These are phyloP conservation scores for Cornus controversa DNA, from an alignment of 148 eudicot genomes.

Conservation along the genomic window DNA sequence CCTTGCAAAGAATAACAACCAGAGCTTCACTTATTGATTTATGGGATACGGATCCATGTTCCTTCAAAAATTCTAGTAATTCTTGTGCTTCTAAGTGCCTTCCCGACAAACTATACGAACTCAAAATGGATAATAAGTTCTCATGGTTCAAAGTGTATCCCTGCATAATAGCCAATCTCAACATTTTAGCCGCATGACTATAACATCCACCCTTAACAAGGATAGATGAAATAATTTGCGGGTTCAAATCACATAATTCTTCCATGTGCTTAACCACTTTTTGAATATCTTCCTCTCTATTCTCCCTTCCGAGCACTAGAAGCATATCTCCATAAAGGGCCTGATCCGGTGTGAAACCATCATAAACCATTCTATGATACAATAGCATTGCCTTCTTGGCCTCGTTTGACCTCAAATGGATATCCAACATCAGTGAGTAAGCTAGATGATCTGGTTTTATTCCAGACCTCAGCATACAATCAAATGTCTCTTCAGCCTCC, in stretches of 20 bases:
- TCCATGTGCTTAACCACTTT: constrained; percentile 69
- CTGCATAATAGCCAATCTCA: constrained; percentile 52
- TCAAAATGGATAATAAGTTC: constrained; percentile 60
- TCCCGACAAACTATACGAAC: constrained; percentile 76
- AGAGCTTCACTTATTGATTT: constrained; percentile 63
- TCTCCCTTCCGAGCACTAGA: constrained; percentile 53
- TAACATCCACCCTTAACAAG: constrained; percentile 78
- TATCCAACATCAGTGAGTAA: constrained; percentile 86
- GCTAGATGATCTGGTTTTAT: constrained; percentile 83
- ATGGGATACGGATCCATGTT: constrained; percentile 45
- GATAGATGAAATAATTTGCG: constrained; percentile 55
- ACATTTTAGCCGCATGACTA: constrained; percentile 57
- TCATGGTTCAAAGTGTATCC: constrained; percentile 65
- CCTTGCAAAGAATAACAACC: constrained; percentile 70
- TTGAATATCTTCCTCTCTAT: constrained; percentile 50
- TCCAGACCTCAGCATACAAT: constrained; percentile 83
- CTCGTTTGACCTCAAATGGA: constrained; percentile 59
- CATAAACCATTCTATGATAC: constrained; percentile 68
- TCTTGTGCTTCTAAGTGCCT: constrained; percentile 68
- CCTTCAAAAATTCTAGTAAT: constrained; percentile 58
- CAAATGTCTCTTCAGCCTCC: constrained; percentile 77
- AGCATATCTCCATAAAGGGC: constrained; percentile 58
- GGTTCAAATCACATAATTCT: constrained; percentile 47
- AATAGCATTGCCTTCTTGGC: constrained; percentile 52
- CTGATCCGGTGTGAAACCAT: constrained; percentile 67